Conservation (phyloP, 2,329 filamentous ascomycete genomes). For the Fusarium sp. region DNA sequence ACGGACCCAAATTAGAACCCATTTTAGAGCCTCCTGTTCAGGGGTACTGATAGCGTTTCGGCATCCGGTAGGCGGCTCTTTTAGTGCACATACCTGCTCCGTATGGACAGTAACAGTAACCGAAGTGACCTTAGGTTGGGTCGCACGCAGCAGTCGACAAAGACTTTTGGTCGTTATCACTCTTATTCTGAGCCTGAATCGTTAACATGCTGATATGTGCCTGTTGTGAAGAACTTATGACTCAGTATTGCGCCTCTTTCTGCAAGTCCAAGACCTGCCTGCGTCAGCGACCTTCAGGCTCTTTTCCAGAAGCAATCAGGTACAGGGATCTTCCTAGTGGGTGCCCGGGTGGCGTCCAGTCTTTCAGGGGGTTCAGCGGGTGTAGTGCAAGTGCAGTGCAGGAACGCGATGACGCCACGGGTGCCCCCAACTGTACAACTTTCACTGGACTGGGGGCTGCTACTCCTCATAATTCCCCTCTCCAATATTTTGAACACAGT, state of each 20-base stretch:
- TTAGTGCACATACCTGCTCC: background rate
- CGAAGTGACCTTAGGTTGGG: background rate
- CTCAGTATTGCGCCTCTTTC: conserved; percentile 1
- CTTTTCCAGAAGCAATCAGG: conserved; percentile 26
- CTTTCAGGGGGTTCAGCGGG: conserved; percentile 7
- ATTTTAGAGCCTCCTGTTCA: conserved; percentile 26
- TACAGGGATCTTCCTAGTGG: conserved; percentile 6
- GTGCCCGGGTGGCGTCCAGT: background rate
- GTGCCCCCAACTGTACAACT: background rate
- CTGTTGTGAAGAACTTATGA: background rate
- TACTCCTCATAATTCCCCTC: background rate
- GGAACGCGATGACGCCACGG: conserved; percentile 30
- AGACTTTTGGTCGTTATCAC: background rate
- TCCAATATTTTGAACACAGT: too few relatives aligned
- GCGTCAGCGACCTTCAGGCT: background rate
- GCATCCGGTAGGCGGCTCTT: conserved; percentile 33
- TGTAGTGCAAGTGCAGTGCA: conserved; percentile 7
- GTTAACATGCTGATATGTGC: background rate
- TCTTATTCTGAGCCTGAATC: background rate
- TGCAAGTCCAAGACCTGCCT: background rate
- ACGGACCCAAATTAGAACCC: conserved; percentile 15
- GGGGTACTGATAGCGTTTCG: conserved; percentile 26
- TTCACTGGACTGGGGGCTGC: too few relatives aligned
- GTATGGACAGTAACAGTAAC: too few relatives aligned
- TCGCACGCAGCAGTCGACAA: background rate